A percentile compares a stretch with the other conserved stretches of the same genome.
Evolutionary conservation across 2,329 filamentous ascomycete genomes (phyloP).

Genomic region (Colletotrichum lindemuthianum): DNA sequence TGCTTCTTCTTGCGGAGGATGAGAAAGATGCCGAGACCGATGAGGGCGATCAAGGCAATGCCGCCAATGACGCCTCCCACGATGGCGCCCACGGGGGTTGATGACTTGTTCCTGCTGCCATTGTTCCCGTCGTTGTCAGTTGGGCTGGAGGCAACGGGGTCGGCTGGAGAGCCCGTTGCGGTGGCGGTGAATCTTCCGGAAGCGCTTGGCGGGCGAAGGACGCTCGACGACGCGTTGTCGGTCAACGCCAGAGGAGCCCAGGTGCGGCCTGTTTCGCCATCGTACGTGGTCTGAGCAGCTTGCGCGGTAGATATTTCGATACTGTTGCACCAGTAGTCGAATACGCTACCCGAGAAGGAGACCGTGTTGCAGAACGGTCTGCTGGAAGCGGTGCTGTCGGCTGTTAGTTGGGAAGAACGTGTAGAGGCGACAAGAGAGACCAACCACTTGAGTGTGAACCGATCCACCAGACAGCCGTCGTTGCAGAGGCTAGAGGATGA

Average conservation of each 20-base stretch:
- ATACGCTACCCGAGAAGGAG: constrained; percentile 51
- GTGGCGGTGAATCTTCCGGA: not conserved
- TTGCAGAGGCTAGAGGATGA: constrained; percentile 50
- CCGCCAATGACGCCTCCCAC: constrained; percentile 52
- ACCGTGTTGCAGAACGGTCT: constrained; percentile 58
- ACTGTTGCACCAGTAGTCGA: constrained; percentile 57
- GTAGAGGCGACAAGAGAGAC: constrained; percentile 20
- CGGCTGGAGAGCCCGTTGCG: constrained; percentile 1
- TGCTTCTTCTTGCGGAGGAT: constrained; percentile 46
- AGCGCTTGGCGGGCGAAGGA: constrained; percentile 1
- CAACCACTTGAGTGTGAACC: constrained; percentile 58
- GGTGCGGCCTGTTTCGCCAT: constrained; percentile 46
- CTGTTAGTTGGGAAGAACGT: constrained; percentile 35
- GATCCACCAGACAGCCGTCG: constrained; percentile 51
- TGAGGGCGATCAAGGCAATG: constrained; percentile 45
- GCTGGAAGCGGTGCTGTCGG: constrained; percentile 47
- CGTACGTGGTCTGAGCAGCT: constrained; percentile 52
- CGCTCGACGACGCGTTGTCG: constrained; percentile 15
- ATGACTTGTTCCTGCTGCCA: constrained; percentile 15
- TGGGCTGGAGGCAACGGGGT: constrained; percentile 18
- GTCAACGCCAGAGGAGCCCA: constrained; percentile 40
- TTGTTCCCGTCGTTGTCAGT: constrained; percentile 19
- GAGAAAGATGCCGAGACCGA: constrained; percentile 44
- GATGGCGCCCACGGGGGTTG: constrained; percentile 47
- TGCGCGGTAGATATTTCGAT: constrained; percentile 46